Base-by-base conservation (phyloP, 2,329 filamentous ascomycete genomes). In the Boeremia lycopersici region DNA sequence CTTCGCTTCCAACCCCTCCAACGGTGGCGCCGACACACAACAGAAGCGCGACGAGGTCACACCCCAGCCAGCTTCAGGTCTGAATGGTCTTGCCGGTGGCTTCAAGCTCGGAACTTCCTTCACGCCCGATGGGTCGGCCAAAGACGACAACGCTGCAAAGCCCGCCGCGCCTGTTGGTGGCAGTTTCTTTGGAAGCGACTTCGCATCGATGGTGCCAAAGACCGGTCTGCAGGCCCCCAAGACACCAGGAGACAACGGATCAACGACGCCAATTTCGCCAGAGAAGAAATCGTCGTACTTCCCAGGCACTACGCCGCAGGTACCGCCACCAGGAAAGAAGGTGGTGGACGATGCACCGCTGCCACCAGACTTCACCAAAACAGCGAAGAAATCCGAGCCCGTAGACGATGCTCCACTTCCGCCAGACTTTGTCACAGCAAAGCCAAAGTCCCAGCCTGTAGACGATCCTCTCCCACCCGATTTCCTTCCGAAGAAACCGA, bases 61-160 rank as follows among this genome's bases (percentile, higher is more conserved):
- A 15, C 53, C 63, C 17, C 67, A 67, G 41, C 34, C 61, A 41
- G 51, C 65, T 31, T 59, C 67, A 44, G 69, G 70, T 29, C 54
- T 76, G 6, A 75, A 73, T 31, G 71, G 71, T 36, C 63, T 64
- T 52, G 60, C 59, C 47, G 65, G 64, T 13, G 81, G 84, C 0
- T 91, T 91, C 75, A 88, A 89, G 62, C 78, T 91, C 13, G 82
- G 83, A 34, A 87, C 85, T 28, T 86, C 84, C 1, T 91, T 91
- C 76, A 85, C 86, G 65, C 80, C 81, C 8, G 87, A 90, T 60
- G 81, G 83, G 6, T 80, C 81, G 39, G 79, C 83, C 1, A 86
- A 85, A 53, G 82, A 89, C 23, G 84, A 88, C 53, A 84, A 88
- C 53, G 74, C 81, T 31, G 79, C 82, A 8, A 83, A 82, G 57